These are phyloP conservation scores for Microsporum ferrugineum DNA, from an alignment of 2,329 filamentous ascomycete species.

Conservation along the genomic window DNA sequence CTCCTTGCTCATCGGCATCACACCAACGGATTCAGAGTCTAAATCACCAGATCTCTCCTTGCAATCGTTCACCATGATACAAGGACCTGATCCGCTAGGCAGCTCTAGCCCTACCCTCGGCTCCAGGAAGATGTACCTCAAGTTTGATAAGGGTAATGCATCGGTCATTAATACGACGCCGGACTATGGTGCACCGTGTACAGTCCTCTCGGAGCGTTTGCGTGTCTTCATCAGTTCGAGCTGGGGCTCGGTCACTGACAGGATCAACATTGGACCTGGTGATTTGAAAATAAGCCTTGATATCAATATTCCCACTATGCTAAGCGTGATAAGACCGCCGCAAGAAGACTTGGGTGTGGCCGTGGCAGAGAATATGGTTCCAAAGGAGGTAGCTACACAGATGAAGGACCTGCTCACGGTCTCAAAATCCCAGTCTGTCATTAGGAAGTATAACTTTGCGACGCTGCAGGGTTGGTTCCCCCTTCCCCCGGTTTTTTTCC, in stretches of 20 bases:
- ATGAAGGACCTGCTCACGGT: slow-evolving; percentile 53
- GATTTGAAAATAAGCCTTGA: slow-evolving; percentile 58
- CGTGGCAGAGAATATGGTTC: slow-evolving; percentile 55
- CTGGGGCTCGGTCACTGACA: slow-evolving; percentile 67
- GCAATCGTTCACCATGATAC: slow-evolving; percentile 51
- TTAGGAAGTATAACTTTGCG: slow-evolving; percentile 61
- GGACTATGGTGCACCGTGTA: slow-evolving; percentile 41
- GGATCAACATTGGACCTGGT: slow-evolving; percentile 67
- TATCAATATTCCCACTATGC: slow-evolving; percentile 47
- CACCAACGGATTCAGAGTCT: slow-evolving; percentile 55
- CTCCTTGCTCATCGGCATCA: slow-evolving; percentile 59
- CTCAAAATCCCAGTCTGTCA: slow-evolving; percentile 48
- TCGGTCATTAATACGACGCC: slow-evolving; percentile 60
- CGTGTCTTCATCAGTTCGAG: slow-evolving; percentile 65
- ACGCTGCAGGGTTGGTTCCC: slow-evolving; percentile 35
- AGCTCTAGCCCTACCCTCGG: slow-evolving; percentile 14
- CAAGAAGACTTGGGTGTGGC: slow-evolving; percentile 70
- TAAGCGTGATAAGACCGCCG: slow-evolving; percentile 58
- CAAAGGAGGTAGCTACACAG: slow-evolving; percentile 51
- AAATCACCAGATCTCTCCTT: slow-evolving; percentile 60
- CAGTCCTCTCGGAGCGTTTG: slow-evolving; percentile 64
- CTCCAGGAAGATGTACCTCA: slow-evolving; percentile 23
- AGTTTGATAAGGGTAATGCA: slow-evolving; percentile 28
- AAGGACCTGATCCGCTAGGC: slow-evolving; percentile 26
- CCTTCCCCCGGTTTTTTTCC: not conserved